These are phyloP conservation scores for Iris macrosiphon DNA, from an alignment of 106 monocot species.

Conservation along the genomic window DNA sequence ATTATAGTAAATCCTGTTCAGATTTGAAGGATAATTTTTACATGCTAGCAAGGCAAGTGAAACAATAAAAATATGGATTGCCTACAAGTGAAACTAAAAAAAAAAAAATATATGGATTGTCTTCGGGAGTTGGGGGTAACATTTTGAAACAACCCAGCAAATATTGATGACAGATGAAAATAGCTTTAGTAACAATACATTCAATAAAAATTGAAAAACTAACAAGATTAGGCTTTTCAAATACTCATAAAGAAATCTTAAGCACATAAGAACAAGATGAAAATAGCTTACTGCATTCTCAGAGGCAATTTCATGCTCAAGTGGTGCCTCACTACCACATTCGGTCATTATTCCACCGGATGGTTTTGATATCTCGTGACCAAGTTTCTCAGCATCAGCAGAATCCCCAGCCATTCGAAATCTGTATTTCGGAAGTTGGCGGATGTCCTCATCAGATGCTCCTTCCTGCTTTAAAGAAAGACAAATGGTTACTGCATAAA, in stretches of 20 bases:
- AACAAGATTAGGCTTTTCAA: too few relatives aligned
- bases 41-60: too few relatives aligned
- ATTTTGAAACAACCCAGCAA: too few relatives aligned
- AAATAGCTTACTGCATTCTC: conserved; percentile 31
- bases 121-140: too few relatives aligned
- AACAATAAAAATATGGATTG: too few relatives aligned
- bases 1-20: too few relatives aligned
- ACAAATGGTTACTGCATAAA: not conserved
- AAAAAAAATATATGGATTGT: too few relatives aligned
- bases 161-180: too few relatives aligned
- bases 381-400: conserved; percentile 21
- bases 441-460: conserved; percentile 35
- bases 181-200: too few relatives aligned
- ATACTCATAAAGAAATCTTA: not conserved
- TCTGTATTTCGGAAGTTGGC: conserved; percentile 31
- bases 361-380: conserved; percentile 12
- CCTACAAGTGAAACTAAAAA: too few relatives aligned
- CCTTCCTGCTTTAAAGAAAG: conserved; percentile 31
- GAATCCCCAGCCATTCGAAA: conserved; percentile 16
- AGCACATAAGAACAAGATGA: not conserved
- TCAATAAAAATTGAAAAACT: too few relatives aligned
- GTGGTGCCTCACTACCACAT: conserved; percentile 20
- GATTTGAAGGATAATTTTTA: too few relatives aligned
- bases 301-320: conserved; percentile 22
- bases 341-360: conserved; percentile 36